Base-by-base conservation (phyloP, 2,329 filamentous ascomycete genomes). In the Cryphonectria parasitica region DNA sequence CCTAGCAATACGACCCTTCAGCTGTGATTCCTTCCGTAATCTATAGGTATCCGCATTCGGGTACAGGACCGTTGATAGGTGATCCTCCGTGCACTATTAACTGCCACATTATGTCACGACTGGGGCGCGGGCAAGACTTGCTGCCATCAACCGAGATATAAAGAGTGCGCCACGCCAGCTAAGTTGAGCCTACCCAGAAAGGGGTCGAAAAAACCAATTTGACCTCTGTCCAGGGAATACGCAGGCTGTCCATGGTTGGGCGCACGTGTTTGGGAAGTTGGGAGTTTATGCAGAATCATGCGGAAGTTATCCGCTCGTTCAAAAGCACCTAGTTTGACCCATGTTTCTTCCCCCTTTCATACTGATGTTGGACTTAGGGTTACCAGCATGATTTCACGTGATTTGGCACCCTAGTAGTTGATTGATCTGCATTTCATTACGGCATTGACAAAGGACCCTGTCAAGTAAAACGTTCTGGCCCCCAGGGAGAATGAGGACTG, bases 31-130 rank as follows among this genome's bases (percentile, higher is more conserved):
- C 54, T 58, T 58, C 28, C 25, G 25, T 34, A 58, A 58, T 17
- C 31, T 19, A 58, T 31, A 15, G 25, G 52, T 0, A 58, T 58
- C 54, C 54, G 54, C 54, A 31, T 58, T 58, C 15, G 54, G 54
- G 25, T 58, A 58, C 54, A 19, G 54, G 25, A 31, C 25, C 25
- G 54, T 5, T 17, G 54, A 22, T 58, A 31, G 25, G 28, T 25
- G 28, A 58, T 58, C 54, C 54, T 58, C 13, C 54, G 28, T 58
- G 54, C 54, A 58, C 54, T 58, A 31, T 34, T 34, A 58, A 58
- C 28, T 19, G 54, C 54, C 13, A 58, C 54, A 58, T 58, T 28
- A 31, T 58, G 54, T 8, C 25, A 34, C 22, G 13, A 58, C 25
- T 28, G 34, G 54, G 54, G 25, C 15, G 28, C 5, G 3, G 15